Evolutionary conservation across 306 rosid genomes (phyloP), one percentile per base, ranked within the genome.

Genomic region (Hippophae gyantsensis): DNA sequence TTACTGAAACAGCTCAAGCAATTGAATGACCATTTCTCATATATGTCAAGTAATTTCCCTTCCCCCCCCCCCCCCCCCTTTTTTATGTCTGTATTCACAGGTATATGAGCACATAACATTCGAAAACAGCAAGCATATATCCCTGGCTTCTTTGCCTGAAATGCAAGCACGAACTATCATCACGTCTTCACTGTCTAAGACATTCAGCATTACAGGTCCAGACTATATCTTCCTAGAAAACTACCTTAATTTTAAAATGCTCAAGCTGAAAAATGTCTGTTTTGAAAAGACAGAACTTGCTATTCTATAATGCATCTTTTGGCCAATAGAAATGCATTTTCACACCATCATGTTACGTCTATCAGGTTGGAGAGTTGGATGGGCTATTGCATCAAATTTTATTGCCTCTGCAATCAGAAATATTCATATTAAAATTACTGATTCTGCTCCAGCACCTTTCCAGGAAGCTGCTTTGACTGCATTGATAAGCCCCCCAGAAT

Each of bases 281-380:
- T 32, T 32, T 32, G 5, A 32, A 32, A 32, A 32, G 38, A 32
- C 38, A 32, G 38, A 32, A 2, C 38, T 32, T 18, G 23, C 1
- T 32, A 32, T 23, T 49, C 53, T 49, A 14, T 12, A 23, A 49
- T 49, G 53, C 53, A 49, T 49, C 53, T 49, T 11, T 7, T 49
- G 13, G 53, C 53, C 53, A 49, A 10, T 10, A 2, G 3, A 32
- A 49, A 12, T 71, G 64, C 50, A 25, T 48, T 57, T 48, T 64
- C 62, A 61, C 42, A n/a, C 43, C 58, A 52, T 63, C 13, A 8
- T 49, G 23, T 23, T 49, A 47, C 58, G 66, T 67, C 53, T 57
- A 47, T 69, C 78, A 90, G 97, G 97, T 60, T 90, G 97, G 97
- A 82, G 97, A 61, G 54, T 90, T 23, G 97, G 97, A 72, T 90